Evolutionary conservation across 805 yeast genomes (phyloP).

Genomic region (Zygoascus biomembranicola): DNA sequence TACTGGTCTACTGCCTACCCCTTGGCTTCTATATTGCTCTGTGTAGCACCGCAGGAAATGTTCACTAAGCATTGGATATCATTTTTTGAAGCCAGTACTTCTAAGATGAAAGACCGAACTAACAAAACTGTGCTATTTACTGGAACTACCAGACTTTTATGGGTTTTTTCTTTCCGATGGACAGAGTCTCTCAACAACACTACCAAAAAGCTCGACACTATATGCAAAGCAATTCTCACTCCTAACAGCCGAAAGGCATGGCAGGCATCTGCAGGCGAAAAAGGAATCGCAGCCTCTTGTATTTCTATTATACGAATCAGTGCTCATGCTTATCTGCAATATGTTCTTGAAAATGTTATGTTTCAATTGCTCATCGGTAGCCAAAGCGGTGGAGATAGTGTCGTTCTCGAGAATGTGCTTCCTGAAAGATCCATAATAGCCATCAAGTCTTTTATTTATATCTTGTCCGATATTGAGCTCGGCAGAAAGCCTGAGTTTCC

Average conservation of each 20-base stretch:
- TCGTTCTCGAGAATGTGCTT: slow-evolving; percentile 47
- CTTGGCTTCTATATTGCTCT: slow-evolving; percentile 61
- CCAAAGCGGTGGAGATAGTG: slow-evolving; percentile 36
- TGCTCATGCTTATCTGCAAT: slow-evolving; percentile 72
- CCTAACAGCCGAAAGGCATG: slow-evolving; percentile 55
- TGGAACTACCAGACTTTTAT: slow-evolving; percentile 63
- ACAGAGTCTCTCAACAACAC: slow-evolving; percentile 86
- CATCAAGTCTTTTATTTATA: slow-evolving; percentile 61
- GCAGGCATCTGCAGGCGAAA: slow-evolving; percentile 50
- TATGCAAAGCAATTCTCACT: slow-evolving; percentile 47
- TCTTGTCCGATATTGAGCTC: slow-evolving; percentile 52
- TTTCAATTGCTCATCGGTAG: slow-evolving; percentile 46
- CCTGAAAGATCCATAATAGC: slow-evolving; percentile 69
- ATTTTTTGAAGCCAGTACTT: slow-evolving; percentile 54
- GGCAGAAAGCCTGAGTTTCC: slow-evolving; percentile 70
- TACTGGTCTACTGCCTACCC: slow-evolving; percentile 61
- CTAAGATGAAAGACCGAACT: slow-evolving; percentile 51
- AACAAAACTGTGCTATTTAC: slow-evolving; percentile 51
- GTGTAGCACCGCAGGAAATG: slow-evolving; percentile 71
- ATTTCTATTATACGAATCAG: slow-evolving; percentile 68
- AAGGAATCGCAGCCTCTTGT: slow-evolving; percentile 51
- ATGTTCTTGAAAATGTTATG: slow-evolving; percentile 69
- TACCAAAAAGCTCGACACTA: slow-evolving; percentile 60
- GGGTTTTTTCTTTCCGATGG: slow-evolving; percentile 85
- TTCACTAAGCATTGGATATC: slow-evolving; percentile 67